A percentile compares a stretch with the other conserved stretches of the same genome.
phyloP scores from a whole-genome alignment of 202 grass and related monocot genomes.

The Eragrostis tef region DNA sequence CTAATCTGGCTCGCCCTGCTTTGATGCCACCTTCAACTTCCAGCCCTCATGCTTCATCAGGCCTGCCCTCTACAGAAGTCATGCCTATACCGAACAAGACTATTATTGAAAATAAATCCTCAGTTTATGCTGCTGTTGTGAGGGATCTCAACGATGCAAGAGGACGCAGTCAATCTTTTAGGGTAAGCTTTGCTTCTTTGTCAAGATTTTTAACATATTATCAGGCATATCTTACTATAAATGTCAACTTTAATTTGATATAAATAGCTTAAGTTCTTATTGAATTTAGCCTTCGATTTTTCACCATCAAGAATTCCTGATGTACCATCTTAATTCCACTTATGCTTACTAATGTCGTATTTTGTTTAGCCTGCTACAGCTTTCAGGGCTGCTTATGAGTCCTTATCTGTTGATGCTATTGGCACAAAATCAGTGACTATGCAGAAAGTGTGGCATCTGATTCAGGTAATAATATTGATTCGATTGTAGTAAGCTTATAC shows the following conservation, averaged over 20 bases:
- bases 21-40: conserved; percentile 67
- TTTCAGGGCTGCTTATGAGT: conserved; percentile 82
- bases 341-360: conserved; percentile 41
- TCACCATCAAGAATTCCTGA: conserved; percentile 29
- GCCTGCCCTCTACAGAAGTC: conserved; percentile 55
- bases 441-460: conserved; percentile 96
- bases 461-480: conserved; percentile 66
- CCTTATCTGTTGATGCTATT: conserved; percentile 62
- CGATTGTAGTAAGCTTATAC: too few relatives aligned
- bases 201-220: conserved; percentile 36
- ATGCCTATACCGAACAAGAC: conserved; percentile 75
- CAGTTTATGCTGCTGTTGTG: conserved; percentile 78
- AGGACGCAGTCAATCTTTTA: conserved; percentile 71
- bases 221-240: not conserved
- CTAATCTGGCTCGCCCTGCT: conserved; percentile 52
- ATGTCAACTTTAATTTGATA: conserved; percentile 30
- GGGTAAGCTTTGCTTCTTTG: conserved; percentile 56
- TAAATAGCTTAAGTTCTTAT: conserved; percentile 23
- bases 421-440: conserved; percentile 83
- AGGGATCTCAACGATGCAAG: conserved; percentile 88
- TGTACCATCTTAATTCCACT: conserved; percentile 12
- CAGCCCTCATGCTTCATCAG: conserved; percentile 61
- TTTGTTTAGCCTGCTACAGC: conserved; percentile 75
- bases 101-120: conserved; percentile 90
- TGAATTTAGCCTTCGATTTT: conserved; percentile 11